A percentile compares a stretch with the other conserved stretches of the same genome.
These are phyloP conservation scores for Colletotrichum lupini DNA, from an alignment of 2,329 filamentous ascomycete species.

Conservation along the genomic window DNA sequence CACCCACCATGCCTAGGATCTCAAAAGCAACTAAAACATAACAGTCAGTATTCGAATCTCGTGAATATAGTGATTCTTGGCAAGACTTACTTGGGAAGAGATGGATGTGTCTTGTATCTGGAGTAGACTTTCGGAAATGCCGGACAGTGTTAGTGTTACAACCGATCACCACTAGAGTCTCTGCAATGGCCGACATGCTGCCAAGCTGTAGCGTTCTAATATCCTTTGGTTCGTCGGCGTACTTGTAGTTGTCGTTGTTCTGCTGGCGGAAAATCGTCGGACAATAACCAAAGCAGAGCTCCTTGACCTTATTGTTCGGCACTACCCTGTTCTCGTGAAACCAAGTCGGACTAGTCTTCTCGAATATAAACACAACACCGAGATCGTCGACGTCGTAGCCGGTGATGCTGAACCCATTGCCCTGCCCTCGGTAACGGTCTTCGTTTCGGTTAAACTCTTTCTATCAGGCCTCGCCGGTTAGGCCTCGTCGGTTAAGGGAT, in stretches of 20 bases:
- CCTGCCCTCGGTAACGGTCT: slow-evolving; percentile 50
- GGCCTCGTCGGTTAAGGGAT: too few species aligned
- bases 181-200: slow-evolving; percentile 44
- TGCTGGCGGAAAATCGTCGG: slow-evolving; percentile 48
- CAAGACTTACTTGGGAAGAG: slow-evolving; percentile 39
- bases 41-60: not conserved
- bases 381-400: slow-evolving; percentile 46
- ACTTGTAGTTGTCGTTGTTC: slow-evolving; percentile 22
- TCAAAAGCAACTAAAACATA: slow-evolving; percentile 47
- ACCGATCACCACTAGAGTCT: slow-evolving; percentile 52
- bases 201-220: slow-evolving; percentile 36
- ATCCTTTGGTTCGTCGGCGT: slow-evolving; percentile 38
- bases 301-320: slow-evolving; percentile 49
- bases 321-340: slow-evolving; percentile 51
- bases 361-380: slow-evolving; percentile 52
- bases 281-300: slow-evolving; percentile 52
- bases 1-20: slow-evolving; percentile 53
- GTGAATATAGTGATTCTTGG: rapidly evolving
- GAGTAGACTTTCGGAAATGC: slow-evolving; percentile 40
- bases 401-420: slow-evolving; percentile 48
- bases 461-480: too few species aligned
- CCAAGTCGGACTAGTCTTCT: slow-evolving; percentile 47
- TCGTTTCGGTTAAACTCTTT: slow-evolving; percentile 49
- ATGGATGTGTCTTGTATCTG: slow-evolving; percentile 37
- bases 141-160: slow-evolving; percentile 48